Conservation (phyloP, 257 asterid species). For the Mitragyna speciosa region DNA sequence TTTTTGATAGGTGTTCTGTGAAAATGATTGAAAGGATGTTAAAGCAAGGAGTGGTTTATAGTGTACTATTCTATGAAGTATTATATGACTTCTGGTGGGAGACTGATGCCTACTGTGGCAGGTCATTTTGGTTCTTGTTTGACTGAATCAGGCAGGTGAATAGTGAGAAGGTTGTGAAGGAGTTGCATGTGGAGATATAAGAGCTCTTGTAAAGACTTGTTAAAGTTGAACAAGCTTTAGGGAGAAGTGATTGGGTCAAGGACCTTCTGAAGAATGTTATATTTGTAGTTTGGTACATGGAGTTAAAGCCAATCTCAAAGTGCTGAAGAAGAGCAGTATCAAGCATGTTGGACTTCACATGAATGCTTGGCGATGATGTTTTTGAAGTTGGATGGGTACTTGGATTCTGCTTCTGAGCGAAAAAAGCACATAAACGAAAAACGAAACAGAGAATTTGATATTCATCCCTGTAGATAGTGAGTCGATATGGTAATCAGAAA, state of each 20-base stretch:
- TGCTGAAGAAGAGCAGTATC: slow-evolving; percentile 21
- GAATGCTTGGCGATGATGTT: slow-evolving; percentile 60
- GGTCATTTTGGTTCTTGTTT: slow-evolving; percentile 73
- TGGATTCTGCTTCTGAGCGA: slow-evolving; percentile 28
- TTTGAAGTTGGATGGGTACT: slow-evolving; percentile 51
- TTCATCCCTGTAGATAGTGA: too few relatives aligned
- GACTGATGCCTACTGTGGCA: slow-evolving; percentile 78
- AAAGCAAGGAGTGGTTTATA: slow-evolving; percentile 73
- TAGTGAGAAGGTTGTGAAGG: slow-evolving; percentile 57
- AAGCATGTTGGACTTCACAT: slow-evolving; percentile 45
- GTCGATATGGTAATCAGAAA: too few relatives aligned
- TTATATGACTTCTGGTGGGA: slow-evolving; percentile 79
- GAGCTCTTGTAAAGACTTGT: slow-evolving; percentile 73
- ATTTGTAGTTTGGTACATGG: slow-evolving; percentile 78
- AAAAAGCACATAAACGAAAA: slow-evolving; percentile 28
- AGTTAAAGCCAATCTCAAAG: slow-evolving; percentile 51
- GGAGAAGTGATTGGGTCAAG: slow-evolving; percentile 65
- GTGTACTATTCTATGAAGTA: slow-evolving; percentile 87
- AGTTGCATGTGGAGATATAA: slow-evolving; percentile 62
- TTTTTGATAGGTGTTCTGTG: slow-evolving; percentile 32
- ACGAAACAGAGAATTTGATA: slow-evolving; percentile 7
- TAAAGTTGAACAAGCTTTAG: slow-evolving; percentile 52
- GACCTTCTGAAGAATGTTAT: slow-evolving; percentile 63
- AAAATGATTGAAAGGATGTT: slow-evolving; percentile 44
- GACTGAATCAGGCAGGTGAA: slow-evolving; percentile 53